Percentiles rank a stretch among this genome's conserved stretches.
Evolutionary conservation across 2,329 filamentous ascomycete species (phyloP).

Genomic region (Amesomyces nigricolor): DNA sequence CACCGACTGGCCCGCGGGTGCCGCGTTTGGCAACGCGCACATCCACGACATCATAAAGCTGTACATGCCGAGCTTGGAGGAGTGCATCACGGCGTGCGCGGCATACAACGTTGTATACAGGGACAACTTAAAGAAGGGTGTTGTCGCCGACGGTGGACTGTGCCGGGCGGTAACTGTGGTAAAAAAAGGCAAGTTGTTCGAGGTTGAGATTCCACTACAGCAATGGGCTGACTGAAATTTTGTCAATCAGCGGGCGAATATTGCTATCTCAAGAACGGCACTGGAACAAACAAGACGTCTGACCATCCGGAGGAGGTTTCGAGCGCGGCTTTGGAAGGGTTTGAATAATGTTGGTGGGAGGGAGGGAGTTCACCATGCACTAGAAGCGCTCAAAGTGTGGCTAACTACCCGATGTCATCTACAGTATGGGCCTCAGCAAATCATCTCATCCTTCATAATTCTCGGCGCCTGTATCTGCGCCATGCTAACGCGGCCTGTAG

Average conservation of each 20-base stretch:
- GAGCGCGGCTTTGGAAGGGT: constrained; percentile 3
- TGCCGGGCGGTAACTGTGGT: constrained; percentile 15
- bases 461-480: not conserved
- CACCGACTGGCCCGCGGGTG: constrained; percentile 21
- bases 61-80: constrained; percentile 22
- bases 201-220: not conserved
- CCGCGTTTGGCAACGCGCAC: constrained; percentile 14
- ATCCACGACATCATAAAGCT: constrained; percentile 21
- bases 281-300: constrained; percentile 17
- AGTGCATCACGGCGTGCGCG: constrained; percentile 23
- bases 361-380: too few species aligned
- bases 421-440: not conserved
- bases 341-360: too few species aligned
- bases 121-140: not conserved
- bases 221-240: not conserved
- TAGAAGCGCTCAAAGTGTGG: too few species aligned
- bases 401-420: not conserved
- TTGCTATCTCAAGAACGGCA: constrained; percentile 25
- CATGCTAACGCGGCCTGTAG: not conserved
- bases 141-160: not conserved
- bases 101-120: constrained; percentile 13
- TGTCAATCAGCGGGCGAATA: constrained; percentile 17
- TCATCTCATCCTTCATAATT: not conserved
- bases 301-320: constrained; percentile 8
- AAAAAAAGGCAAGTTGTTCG: constrained; percentile 16